These are phyloP conservation scores for Marchantia paleacea DNA, from an alignment of 225 moss, liverwort and hornwort genomes.

Conservation along the genomic window DNA sequence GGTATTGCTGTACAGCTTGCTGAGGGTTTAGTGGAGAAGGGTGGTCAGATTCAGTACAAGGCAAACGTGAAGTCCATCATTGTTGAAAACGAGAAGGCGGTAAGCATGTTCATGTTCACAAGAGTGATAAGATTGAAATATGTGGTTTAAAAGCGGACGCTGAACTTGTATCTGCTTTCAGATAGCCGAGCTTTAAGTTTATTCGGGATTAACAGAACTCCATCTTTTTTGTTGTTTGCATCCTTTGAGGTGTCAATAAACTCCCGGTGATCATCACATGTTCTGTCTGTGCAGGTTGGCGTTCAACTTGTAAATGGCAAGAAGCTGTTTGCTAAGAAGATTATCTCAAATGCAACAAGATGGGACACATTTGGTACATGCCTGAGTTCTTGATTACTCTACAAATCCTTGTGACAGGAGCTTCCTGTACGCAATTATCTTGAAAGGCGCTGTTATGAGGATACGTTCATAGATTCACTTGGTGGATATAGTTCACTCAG, in stretches of 20 bases:
- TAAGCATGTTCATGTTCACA: constrained; percentile 25
- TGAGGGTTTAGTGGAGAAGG: constrained; percentile 74
- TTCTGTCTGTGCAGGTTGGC: constrained; percentile 37
- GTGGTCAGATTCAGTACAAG: constrained; percentile 77
- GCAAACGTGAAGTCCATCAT: constrained; percentile 82
- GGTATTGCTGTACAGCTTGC: constrained; percentile 83
- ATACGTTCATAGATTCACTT: neutral
- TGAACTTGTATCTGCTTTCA: neutral
- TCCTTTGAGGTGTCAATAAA: neutral
- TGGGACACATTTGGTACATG: constrained; percentile 87
- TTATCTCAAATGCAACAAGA: constrained; percentile 93
- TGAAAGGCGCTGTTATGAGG: neutral
- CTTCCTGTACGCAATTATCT: neutral
- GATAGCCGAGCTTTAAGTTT: neutral
- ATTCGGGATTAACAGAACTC: too few species aligned
- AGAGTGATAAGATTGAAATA: neutral
- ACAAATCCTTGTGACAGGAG: neutral
- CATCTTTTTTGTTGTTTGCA: too few species aligned
- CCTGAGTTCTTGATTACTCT: neutral
- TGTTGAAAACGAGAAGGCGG: constrained; percentile 62
- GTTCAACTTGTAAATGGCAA: constrained; percentile 62
- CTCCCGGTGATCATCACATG: neutral
- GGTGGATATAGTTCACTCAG: neutral
- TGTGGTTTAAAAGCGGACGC: neutral
- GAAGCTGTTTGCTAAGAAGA: constrained; percentile 58